Conservation (phyloP, 768 basidiomycete species). For the Auriscalpium vulgare region DNA sequence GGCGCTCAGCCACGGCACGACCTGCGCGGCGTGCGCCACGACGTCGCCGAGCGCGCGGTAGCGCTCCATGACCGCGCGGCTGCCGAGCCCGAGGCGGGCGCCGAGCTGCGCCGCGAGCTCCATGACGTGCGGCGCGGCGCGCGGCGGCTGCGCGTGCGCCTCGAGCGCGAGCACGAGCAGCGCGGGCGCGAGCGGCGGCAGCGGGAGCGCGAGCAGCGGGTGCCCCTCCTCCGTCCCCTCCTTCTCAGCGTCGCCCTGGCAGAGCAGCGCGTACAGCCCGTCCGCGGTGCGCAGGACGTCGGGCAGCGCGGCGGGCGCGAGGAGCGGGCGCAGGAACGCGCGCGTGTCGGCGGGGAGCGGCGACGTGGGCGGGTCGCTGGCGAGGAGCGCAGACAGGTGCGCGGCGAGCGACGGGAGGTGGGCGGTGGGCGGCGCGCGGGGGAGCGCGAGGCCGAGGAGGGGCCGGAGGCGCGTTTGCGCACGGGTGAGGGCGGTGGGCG, state of each 20-base stretch:
- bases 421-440: constrained; percentile 1
- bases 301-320: constrained; percentile 21
- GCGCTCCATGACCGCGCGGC: constrained; percentile 54
- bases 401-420: constrained; percentile 22
- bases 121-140: constrained; percentile 38
- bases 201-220: constrained; percentile 28
- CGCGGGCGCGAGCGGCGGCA: constrained; percentile 55
- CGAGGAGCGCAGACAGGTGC: constrained; percentile 29
- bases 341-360: neutral
- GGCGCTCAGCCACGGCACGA: constrained; percentile 61
- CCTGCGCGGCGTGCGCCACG: constrained; percentile 48
- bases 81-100: constrained; percentile 38
- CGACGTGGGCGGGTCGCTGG: constrained; percentile 27
- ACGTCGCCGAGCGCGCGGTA: constrained; percentile 61
- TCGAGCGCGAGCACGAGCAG: constrained; percentile 65
- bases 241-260: too few relatives aligned
- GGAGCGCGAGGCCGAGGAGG: constrained; percentile 10
- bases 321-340: constrained; percentile 1
- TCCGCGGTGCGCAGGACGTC: constrained; percentile 35
- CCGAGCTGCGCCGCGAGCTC: constrained; percentile 55
- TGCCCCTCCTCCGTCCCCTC: constrained; percentile 22
- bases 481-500: constrained; percentile 21
- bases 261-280: constrained; percentile 36
- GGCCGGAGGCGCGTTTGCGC: constrained; percentile 16
- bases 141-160: constrained; percentile 44